These are phyloP conservation scores for Cornus controversa DNA, from an alignment of 148 eudicot genomes.

Conservation along the genomic window DNA sequence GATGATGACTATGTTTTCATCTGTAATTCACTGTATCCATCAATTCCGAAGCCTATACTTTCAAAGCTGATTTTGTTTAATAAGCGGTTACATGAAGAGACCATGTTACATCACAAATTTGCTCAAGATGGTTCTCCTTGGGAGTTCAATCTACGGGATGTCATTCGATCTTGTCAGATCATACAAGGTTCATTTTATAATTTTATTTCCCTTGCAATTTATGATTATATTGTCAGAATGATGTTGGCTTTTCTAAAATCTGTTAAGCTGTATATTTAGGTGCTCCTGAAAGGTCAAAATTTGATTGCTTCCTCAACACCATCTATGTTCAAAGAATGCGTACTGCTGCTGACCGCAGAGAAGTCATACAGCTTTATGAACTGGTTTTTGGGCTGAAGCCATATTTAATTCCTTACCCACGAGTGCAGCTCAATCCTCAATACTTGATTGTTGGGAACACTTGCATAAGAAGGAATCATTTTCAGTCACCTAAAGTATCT, in stretches of 20 bases:
- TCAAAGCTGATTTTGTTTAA: slow-evolving; percentile 66
- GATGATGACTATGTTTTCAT: slow-evolving; percentile 77
- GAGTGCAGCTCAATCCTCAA: slow-evolving; percentile 61
- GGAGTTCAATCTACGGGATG: slow-evolving; percentile 97
- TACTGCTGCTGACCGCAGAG: slow-evolving; percentile 64
- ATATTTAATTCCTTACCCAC: slow-evolving; percentile 62
- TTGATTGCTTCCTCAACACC: slow-evolving; percentile 62
- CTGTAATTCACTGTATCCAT: slow-evolving; percentile 70
- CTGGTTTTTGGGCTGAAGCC: slow-evolving; percentile 64
- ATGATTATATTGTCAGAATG: not conserved
- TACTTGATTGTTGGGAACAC: slow-evolving; percentile 56
- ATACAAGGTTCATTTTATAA: slow-evolving; percentile 52
- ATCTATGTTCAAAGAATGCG: slow-evolving; percentile 97
- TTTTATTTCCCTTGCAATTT: not conserved
- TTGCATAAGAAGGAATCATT: slow-evolving; percentile 50
- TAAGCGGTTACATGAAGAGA: slow-evolving; percentile 72
- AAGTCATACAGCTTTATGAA: slow-evolving; percentile 65
- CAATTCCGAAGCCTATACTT: slow-evolving; percentile 47
- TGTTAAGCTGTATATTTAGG: slow-evolving; percentile 33
- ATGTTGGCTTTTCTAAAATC: slow-evolving; percentile 4
- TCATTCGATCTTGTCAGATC: slow-evolving; percentile 86
- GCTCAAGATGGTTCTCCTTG: slow-evolving; percentile 96
- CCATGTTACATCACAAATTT: slow-evolving; percentile 74
- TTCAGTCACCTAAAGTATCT: slow-evolving; percentile 34
- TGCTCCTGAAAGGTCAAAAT: slow-evolving; percentile 51